Evolutionary conservation across 1,284 basidiomycete species (phyloP).

Genomic region (Golubevia pallescens): DNA sequence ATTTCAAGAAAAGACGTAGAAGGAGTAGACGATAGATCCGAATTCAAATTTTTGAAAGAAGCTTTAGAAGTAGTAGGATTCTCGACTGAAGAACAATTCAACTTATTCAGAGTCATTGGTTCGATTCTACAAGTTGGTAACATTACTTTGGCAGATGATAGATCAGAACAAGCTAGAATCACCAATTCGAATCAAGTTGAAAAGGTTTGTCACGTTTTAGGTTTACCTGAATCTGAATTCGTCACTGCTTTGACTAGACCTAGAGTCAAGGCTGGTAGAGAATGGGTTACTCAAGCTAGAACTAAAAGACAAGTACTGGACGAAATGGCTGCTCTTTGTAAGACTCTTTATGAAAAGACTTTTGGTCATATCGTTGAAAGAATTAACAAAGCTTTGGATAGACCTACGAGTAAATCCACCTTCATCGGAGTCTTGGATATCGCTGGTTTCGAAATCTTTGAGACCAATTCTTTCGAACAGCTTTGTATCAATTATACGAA

Average conservation of each 20-base stretch:
- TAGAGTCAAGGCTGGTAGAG: conserved; percentile 88
- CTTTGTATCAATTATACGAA: conserved; percentile 99
- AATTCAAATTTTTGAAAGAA: conserved; percentile 82
- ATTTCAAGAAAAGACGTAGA: conserved; percentile 88
- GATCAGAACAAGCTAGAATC: conserved; percentile 87
- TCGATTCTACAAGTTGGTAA: conserved; percentile 96
- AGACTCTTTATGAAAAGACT: conserved; percentile 96
- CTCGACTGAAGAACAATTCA: conserved; percentile 79
- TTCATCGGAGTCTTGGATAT: conserved; percentile 99
- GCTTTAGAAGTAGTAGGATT: conserved; percentile 89
- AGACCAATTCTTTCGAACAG: conserved; percentile 81
- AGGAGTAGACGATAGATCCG: conserved; percentile 88
- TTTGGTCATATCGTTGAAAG: conserved; percentile 92
- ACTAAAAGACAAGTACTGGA: conserved; percentile 91
- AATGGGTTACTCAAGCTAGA: conserved; percentile 94
- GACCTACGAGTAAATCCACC: conserved; percentile 84
- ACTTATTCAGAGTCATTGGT: conserved; percentile 92
- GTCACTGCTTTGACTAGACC: conserved; percentile 73
- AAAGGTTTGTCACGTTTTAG: conserved; percentile 89
- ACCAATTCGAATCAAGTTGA: conserved; percentile 68
- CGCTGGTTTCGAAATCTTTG: conserved; percentile 93
- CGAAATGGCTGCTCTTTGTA: conserved; percentile 89
- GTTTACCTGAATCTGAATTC: conserved; percentile 87
- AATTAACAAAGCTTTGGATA: conserved; percentile 91
- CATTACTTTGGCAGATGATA: conserved; percentile 80